Conservation (phyloP, 1,284 basidiomycete genomes). For the Rhodofomes roseus region DNA sequence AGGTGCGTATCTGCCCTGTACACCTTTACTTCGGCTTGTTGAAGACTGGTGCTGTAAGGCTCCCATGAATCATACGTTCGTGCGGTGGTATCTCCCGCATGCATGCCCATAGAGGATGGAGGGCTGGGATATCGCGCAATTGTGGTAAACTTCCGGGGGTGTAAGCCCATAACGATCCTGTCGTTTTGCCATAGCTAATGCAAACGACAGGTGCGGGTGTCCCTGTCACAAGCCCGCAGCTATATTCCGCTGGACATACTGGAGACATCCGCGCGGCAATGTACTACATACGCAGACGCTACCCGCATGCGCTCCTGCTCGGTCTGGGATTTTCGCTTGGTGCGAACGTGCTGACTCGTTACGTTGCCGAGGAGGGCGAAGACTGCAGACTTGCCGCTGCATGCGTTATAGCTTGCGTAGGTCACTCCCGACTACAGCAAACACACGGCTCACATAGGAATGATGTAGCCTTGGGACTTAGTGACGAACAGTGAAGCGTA, state of each 20-base stretch:
- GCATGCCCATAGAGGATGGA: constrained; percentile 63
- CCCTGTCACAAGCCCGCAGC: constrained; percentile 74
- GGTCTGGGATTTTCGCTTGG: constrained; percentile 95
- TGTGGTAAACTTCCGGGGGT: constrained; percentile 91
- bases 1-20: constrained; percentile 36
- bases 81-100: constrained; percentile 71
- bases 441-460: not conserved
- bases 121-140: constrained; percentile 86
- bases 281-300: constrained; percentile 70
- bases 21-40: not conserved
- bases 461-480: constrained; percentile 73
- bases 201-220: constrained; percentile 66
- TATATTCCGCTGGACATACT: constrained; percentile 87
- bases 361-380: constrained; percentile 83
- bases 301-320: constrained; percentile 79
- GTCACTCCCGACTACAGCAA: constrained; percentile 21
- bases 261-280: constrained; percentile 84
- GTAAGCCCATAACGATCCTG: constrained; percentile 38
- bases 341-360: constrained; percentile 86
- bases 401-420: constrained; percentile 78
- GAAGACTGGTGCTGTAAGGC: constrained; percentile 38
- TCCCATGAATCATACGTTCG: constrained; percentile 89
- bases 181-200: not conserved
- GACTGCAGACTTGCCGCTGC: constrained; percentile 70
- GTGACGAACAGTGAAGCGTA: constrained; percentile 55